Base-by-base conservation (phyloP, 495 filamentous ascomycete species). In the Penicillium fimorum region DNA sequence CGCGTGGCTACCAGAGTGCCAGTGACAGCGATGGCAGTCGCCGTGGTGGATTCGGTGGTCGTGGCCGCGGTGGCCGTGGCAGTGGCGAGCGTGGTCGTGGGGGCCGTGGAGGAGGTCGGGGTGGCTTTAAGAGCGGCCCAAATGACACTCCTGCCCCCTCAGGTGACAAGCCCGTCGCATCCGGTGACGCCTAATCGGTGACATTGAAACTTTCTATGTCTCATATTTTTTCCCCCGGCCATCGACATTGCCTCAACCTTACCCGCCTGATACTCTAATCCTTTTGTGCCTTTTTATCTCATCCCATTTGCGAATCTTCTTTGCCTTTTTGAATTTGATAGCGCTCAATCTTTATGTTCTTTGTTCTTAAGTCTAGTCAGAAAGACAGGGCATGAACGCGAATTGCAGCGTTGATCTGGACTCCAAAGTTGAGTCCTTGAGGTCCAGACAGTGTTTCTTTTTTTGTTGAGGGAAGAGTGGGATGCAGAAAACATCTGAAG, bases 1-100 rank as follows among this genome's bases (percentile, higher is more conserved):
- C 77, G 62, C 86, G 81, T 61, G 91, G 86, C 64, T 95, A 92
- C 69, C 80, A 85, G 61, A 93, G 86, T 64, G 85, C 88, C 56
- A 96, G 91, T 66, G 94, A 96, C 66, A 92, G 90, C 51, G 90
- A 96, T 64, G 83, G 75, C 46, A 70, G 70, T 32, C 71, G 84
- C 18, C 78, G 84, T 37, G 84, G 88, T 45, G 84, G 84, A 47
- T 83, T 86, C 44, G 81, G 83, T 61, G 84, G 84, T n/a, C 79
- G 84, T 5, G 79, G 78, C 24, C 78, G 83, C 22, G 75, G 85
- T 20, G 79, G 79, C 33, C 69, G 83, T 44, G 79, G 87, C 48
- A 79, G 82, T 53, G 59, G 74, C 61, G 66, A 76, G 35, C 68
- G 77, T 47, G 74, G 73, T 46, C 72, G 72, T 44, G 64, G 69